Evolutionary conservation across 306 rosid species (phyloP).

Genomic region (Sesbania bispinosa): DNA sequence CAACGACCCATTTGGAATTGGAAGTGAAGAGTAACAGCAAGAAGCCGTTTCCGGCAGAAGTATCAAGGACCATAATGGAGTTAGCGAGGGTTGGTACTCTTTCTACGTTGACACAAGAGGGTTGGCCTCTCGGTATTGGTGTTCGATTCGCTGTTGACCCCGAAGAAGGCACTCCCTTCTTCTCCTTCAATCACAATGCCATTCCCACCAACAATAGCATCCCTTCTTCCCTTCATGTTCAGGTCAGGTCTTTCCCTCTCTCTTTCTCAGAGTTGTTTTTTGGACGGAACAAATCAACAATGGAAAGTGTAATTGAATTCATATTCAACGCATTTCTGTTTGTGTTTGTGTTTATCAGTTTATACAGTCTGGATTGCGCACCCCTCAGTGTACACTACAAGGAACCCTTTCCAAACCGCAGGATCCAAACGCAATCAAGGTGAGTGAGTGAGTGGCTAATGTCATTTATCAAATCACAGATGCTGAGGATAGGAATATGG

Average conservation of each 20-base stretch:
- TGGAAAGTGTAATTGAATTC: background rate
- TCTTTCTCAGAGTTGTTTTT: background rate
- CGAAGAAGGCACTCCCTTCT: constrained; percentile 66
- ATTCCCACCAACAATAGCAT: background rate
- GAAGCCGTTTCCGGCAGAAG: constrained; percentile 81
- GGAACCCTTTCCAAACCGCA: constrained; percentile 74
- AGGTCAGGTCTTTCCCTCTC: constrained; percentile 39
- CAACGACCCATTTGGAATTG: constrained; percentile 46
- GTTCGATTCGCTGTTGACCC: constrained; percentile 72
- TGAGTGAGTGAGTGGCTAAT: background rate
- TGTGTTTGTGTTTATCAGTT: constrained; percentile 53
- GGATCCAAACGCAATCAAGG: constrained; percentile 45
- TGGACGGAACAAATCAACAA: background rate
- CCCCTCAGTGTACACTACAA: constrained; percentile 84
- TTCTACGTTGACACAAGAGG: constrained; percentile 51
- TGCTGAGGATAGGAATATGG: too few relatives aligned
- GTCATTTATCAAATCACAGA: background rate
- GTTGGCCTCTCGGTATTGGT: constrained; percentile 78
- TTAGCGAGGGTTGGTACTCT: constrained; percentile 68
- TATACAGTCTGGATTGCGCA: constrained; percentile 68
- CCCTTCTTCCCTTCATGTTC: constrained; percentile 78
- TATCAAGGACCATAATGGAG: constrained; percentile 85
- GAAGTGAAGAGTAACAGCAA: constrained; percentile 17
- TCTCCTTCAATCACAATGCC: constrained; percentile 45
- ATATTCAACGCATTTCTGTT: background rate